Evolutionary conservation across 495 filamentous ascomycete genomes (phyloP).

Genomic region (Podospora pseudopauciseta): DNA sequence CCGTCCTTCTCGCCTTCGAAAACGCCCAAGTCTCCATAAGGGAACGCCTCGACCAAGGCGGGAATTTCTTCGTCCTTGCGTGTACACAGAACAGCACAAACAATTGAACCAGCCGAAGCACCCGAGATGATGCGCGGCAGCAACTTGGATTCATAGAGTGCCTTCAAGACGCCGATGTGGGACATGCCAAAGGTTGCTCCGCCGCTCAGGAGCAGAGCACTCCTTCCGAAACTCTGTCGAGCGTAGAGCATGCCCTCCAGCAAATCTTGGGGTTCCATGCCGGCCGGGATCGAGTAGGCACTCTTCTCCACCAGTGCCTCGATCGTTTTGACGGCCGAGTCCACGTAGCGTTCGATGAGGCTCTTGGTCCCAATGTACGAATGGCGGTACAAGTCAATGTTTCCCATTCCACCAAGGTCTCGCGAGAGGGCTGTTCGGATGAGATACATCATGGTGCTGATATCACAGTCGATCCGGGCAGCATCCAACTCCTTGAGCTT

Average conservation of each 20-base stretch:
- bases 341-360: constrained; percentile 82
- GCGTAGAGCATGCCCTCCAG: constrained; percentile 61
- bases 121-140: constrained; percentile 92
- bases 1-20: constrained; percentile 72
- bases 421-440: constrained; percentile 78
- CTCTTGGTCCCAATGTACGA: constrained; percentile 82
- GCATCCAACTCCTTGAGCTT: constrained; percentile 71
- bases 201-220: constrained; percentile 80
- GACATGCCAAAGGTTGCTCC: constrained; percentile 95
- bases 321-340: constrained; percentile 70
- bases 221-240: constrained; percentile 83
- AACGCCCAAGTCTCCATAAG: constrained; percentile 77
- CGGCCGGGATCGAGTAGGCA: constrained; percentile 45
- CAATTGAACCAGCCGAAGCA: constrained; percentile 90
- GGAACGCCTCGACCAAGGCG: constrained; percentile 64
- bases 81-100: constrained; percentile 80
- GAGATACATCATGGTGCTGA: constrained; percentile 67
- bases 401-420: constrained; percentile 81
- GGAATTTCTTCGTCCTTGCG: constrained; percentile 83
- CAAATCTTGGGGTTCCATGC: constrained; percentile 61
- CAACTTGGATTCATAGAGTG: constrained; percentile 68
- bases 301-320: constrained; percentile 63
- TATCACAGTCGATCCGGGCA: constrained; percentile 70
- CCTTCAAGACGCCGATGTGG: constrained; percentile 90
- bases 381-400: constrained; percentile 76